Evolutionary conservation across 768 basidiomycete genomes (phyloP), one percentile per base, ranked within the genome.

Genomic region (Mycena olivaceomarginata): DNA sequence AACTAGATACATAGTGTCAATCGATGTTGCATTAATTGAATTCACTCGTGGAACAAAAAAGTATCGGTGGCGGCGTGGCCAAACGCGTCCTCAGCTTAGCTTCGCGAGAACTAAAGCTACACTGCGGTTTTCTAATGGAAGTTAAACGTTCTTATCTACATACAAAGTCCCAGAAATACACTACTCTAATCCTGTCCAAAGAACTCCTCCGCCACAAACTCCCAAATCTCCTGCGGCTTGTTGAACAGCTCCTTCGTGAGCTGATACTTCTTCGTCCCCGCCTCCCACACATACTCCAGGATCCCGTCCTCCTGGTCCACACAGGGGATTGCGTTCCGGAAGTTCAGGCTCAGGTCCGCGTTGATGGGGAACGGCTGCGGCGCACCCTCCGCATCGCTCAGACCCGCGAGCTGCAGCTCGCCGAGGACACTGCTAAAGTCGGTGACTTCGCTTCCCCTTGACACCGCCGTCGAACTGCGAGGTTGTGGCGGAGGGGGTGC

Each of bases 251-350:
- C 74, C 46, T 45, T 37, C 66, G 77, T 78, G 40, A 75, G 75
- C 77, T 78, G 77, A 15, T 72, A 78, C 56, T 78, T 70, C 70
- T 72, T 71, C 70, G 75, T 76, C 31, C 56, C 75, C 43, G n/a
- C 53, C 41, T 70, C 75, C 53, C 43, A 70, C 63, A 76, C 75
- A 12, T 76, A 76, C 68, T 76, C 75, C 18, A 76, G 57, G n/a
- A 76, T 76, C 43, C 63, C 63, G 20, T 70, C 70, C 70, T 67
- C 40, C 59, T 56, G 16, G 13, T 67, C 31, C 13, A 75, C 53
- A 45, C 75, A 78, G 40, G 77, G 77, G 37, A 78, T 78, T 15
- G 77, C 77, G 40, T 79, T 79, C 37, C 77, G 77, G 67, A 79
- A 75, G 67, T 79, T 75, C 40, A 79, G 4, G 18, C 25, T 65